Evolutionary conservation across 1,284 basidiomycete genomes (phyloP), one percentile per base, ranked within the genome.

Genomic region (Serendipita sp.): DNA sequence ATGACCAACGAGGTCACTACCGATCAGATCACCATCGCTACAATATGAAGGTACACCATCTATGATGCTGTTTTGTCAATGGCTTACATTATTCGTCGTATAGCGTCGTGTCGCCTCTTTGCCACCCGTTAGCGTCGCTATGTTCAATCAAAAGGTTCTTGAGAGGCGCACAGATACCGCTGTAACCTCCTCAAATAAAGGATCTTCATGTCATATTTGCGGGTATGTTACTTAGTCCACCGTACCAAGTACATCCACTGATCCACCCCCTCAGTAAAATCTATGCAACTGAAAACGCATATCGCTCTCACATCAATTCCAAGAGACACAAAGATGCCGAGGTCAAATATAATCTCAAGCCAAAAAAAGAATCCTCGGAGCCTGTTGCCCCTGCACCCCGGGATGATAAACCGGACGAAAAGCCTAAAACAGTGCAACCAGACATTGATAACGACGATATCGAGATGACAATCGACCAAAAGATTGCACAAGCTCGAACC

Each of bases 21-120:
- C 84, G 85, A 67, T 92, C 92, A 42, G 96, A 99, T 74, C 87
- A 91, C 73, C 96, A 99, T 75, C 81, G 94, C 61, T 99, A 99
- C 76, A 99, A 99, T 73, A 93, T 97, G 86, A 97, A 97, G 69
- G 72, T 72, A 47, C 60, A 17, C 15, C 61, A 60, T 1, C 3
- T 12, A 5, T 26, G 13, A 61, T 10, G 29, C 29, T 12, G 35
- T 47, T n/a, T 29, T 63, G 38, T 41, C 32, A 60, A 44, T n/a
- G 8, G 17, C 8, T n/a, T 4, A 63, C 6, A 15, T 55, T 30
- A 30, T 29, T n/a, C 61, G 26, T 62, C 4, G 17, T 60, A 5
- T 61, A 74, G 77, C 87, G 96, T 67, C 85, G 93, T 43, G 91
- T 98, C 17, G 94, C 96, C 4, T 85, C 82, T 13, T 80, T 99